Evolutionary conservation across 257 asterid species (phyloP).

Genomic region (Gentiana dahurica): DNA sequence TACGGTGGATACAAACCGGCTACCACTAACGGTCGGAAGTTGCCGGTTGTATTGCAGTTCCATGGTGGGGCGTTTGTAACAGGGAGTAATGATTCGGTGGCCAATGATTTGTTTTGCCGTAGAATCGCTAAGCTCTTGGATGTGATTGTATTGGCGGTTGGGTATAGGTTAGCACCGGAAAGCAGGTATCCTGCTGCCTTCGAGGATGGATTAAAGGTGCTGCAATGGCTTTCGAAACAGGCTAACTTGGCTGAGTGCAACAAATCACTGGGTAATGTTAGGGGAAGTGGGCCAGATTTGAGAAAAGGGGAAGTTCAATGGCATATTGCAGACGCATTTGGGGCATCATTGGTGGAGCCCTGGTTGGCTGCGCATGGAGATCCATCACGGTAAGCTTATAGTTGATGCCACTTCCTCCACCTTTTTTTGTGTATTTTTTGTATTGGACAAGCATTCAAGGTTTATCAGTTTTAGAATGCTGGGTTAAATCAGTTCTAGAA

Average conservation of each 20-base stretch:
- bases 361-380: slow-evolving; percentile 99
- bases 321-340: slow-evolving; percentile 71
- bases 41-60: slow-evolving; percentile 79
- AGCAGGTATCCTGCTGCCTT: slow-evolving; percentile 75
- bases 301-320: slow-evolving; percentile 45
- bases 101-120: slow-evolving; percentile 77
- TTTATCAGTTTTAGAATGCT: background rate
- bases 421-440: slow-evolving; percentile 1
- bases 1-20: slow-evolving; percentile 71
- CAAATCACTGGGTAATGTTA: slow-evolving; percentile 44
- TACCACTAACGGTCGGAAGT: slow-evolving; percentile 31
- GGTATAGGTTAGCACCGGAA: slow-evolving; percentile 90
- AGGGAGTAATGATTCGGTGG: slow-evolving; percentile 73
- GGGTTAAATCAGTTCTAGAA: too few relatives aligned
- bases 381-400: slow-evolving; percentile 64
- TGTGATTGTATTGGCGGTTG: slow-evolving; percentile 84
- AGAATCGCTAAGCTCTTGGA: slow-evolving; percentile 71
- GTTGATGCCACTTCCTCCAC: slow-evolving; percentile 6
- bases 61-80: slow-evolving; percentile 94
- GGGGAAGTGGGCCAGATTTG: slow-evolving; percentile 37
- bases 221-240: slow-evolving; percentile 92
- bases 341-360: slow-evolving; percentile 91
- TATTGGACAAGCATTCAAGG: background rate
- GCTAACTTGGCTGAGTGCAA: slow-evolving; percentile 77
- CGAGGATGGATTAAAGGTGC: slow-evolving; percentile 83